phyloP scores from a whole-genome alignment of 805 yeast species.

The Starmerella potacharoeniae region DNA sequence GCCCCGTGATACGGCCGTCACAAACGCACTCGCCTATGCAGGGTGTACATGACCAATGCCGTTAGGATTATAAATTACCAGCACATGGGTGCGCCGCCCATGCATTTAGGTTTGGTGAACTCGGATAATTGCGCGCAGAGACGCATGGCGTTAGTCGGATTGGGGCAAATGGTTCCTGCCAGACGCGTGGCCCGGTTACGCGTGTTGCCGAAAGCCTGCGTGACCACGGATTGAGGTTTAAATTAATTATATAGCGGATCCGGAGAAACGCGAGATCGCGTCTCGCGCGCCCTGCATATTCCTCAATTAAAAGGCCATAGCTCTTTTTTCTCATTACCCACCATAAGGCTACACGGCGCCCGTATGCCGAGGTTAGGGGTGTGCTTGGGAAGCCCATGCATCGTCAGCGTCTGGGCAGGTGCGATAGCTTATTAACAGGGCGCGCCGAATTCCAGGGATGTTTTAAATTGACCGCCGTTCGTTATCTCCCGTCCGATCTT shows the following conservation, averaged over 20 bases:
- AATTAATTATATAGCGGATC: too few species aligned
- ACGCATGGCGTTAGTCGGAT: neutral
- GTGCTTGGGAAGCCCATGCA: too few species aligned
- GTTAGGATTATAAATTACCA: neutral
- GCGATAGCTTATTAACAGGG: neutral
- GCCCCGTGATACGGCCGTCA: neutral
- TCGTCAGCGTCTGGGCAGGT: neutral
- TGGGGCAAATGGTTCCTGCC: too few species aligned
- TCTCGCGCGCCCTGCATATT: too few species aligned
- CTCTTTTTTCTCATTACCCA: too few species aligned
- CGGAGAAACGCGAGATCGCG: too few species aligned
- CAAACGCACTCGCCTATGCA: neutral
- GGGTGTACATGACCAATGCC: neutral
- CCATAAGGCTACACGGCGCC: too few species aligned
- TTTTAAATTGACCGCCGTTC: neutral
- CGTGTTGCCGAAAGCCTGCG: too few species aligned
- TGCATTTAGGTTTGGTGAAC: neutral
- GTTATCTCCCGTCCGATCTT: neutral
- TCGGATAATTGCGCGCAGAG: neutral
- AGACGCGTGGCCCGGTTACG: too few species aligned
- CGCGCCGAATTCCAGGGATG: neutral
- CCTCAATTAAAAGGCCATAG: too few species aligned
- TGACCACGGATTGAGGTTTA: too few species aligned
- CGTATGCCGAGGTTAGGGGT: too few species aligned
- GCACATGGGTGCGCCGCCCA: neutral